phyloP scores from a whole-genome alignment of 176 grass and related monocot genomes.

The Chloris gayana region DNA sequence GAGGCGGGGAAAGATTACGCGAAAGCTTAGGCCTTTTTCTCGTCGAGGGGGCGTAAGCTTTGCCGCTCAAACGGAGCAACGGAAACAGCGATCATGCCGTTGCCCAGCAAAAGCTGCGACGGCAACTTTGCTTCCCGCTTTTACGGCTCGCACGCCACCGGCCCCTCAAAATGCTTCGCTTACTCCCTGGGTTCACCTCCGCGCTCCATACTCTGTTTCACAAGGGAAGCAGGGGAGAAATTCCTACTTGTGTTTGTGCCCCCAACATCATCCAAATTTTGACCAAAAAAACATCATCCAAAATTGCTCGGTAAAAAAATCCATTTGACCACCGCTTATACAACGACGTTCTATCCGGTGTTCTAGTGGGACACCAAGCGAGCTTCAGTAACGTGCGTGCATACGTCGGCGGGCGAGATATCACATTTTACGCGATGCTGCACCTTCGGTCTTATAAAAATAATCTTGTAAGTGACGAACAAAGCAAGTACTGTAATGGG shows the following conservation, averaged over 20 bases:
- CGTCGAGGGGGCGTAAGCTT: background rate
- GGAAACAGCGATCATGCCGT: background rate
- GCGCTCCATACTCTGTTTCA: background rate
- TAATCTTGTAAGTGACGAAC: background rate
- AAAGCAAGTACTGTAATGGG: background rate
- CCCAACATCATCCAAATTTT: too few species aligned
- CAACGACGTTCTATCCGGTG: too few species aligned
- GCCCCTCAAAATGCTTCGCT: background rate
- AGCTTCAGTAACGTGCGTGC: too few species aligned
- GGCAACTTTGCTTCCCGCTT: conserved; percentile 45
- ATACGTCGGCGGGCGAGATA: too few species aligned
- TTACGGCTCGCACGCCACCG: background rate
- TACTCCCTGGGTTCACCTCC: background rate
- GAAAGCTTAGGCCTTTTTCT: background rate
- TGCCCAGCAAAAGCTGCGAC: conserved; percentile 21
- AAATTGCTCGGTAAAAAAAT: too few species aligned
- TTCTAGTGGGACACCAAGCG: too few species aligned
- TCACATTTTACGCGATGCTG: too few species aligned
- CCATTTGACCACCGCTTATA: too few species aligned
- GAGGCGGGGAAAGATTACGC: background rate
- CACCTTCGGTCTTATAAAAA: background rate
- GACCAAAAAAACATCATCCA: too few species aligned
- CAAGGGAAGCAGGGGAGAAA: too few species aligned
- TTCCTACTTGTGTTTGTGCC: too few species aligned
- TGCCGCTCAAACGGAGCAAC: background rate